Conservation (phyloP, 495 filamentous ascomycete genomes). For the Daldinia vernicosa region DNA sequence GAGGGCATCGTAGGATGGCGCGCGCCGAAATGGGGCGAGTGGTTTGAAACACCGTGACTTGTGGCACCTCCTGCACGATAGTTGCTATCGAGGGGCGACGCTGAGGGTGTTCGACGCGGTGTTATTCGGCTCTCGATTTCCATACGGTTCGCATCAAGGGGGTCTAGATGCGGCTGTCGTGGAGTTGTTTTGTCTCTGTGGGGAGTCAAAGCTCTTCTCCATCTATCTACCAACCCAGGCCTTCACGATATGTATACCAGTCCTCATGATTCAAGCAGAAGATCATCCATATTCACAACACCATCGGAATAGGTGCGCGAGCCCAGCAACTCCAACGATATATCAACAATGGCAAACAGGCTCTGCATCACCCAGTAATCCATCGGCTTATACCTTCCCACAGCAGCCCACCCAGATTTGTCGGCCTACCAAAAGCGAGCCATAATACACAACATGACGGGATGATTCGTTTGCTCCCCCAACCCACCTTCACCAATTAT, state of each 20-base stretch:
- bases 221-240: constrained; percentile 37
- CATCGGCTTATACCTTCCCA: constrained; percentile 46
- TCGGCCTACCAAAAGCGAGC: constrained; percentile 44
- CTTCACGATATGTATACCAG: constrained; percentile 50
- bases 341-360: constrained; percentile 44
- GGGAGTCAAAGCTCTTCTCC: constrained; percentile 39
- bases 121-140: no score
- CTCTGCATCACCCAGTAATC: constrained; percentile 44
- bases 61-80: constrained; percentile 46
- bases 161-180: no score
- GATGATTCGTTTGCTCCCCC: constrained; percentile 33
- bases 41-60: constrained; percentile 48
- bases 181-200: no score
- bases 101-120: constrained; percentile 51
- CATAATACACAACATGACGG: constrained; percentile 37
- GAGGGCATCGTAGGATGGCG: constrained; percentile 43
- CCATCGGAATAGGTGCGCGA: constrained; percentile 49
- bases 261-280: constrained; percentile 47
- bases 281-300: constrained; percentile 49
- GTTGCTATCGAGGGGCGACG: constrained; percentile 47
- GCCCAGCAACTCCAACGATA: constrained; percentile 43
- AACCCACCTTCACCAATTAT: constrained; percentile 25
- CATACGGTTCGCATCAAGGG: no score
- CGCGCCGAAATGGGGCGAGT: constrained; percentile 49
- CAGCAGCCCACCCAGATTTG: constrained; percentile 42